phyloP scores from a whole-genome alignment of 75 land plant genomes.

The Cunninghamia lanceolata region DNA sequence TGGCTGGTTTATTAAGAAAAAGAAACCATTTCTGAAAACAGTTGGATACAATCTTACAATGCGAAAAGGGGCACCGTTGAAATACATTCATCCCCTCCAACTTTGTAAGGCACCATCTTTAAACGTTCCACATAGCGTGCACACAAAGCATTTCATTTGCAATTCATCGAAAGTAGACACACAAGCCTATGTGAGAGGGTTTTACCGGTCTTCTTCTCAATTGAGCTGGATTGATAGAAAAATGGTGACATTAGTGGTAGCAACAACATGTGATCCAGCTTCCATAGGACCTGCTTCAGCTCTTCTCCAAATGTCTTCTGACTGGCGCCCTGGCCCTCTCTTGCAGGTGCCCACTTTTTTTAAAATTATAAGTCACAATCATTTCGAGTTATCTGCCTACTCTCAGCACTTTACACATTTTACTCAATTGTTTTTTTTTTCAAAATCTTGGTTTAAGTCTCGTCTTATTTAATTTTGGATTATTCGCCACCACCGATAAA shows the following conservation, averaged over 20 bases:
- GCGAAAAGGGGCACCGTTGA: not conserved
- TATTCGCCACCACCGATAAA: too few relatives aligned
- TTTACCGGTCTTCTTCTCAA: not conserved
- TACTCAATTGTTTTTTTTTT: too few relatives aligned
- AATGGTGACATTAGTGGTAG: slow-evolving; percentile 85
- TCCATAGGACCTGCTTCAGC: slow-evolving; percentile 84
- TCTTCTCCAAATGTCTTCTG: slow-evolving; percentile 68
- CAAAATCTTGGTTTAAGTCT: too few relatives aligned
- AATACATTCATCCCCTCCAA: not conserved
- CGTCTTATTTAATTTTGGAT: too few relatives aligned
- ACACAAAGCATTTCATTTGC: not conserved
- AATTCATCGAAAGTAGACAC: not conserved
- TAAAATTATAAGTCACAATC: too few relatives aligned
- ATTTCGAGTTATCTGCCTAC: not conserved
- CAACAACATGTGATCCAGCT: slow-evolving; percentile 82
- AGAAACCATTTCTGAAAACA: not conserved
- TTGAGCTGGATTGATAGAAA: slow-evolving; percentile 8
- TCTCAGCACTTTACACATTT: not conserved
- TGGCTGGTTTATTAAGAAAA: too few relatives aligned
- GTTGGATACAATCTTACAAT: not conserved
- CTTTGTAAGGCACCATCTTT: not conserved
- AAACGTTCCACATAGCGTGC: not conserved
- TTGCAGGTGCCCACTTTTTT: slow-evolving; percentile 21
- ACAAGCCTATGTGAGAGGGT: not conserved
- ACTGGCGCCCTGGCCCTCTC: slow-evolving; percentile 61